Base-by-base conservation (phyloP, 1,284 basidiomycete species). In the Stereum hirsutum region DNA sequence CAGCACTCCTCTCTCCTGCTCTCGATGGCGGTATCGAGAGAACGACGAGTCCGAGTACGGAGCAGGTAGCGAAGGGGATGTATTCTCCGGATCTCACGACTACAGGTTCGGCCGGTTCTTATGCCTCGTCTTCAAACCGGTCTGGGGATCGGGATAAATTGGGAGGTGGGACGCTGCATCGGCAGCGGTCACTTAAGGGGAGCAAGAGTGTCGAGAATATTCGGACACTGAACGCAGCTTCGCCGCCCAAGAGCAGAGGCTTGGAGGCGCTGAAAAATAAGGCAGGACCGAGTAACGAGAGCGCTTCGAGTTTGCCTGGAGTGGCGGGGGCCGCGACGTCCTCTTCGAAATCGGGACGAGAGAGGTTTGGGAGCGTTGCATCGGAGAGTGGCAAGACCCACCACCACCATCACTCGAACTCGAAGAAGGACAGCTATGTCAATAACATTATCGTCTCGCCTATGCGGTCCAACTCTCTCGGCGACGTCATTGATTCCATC, bases 181-280 rank as follows among this genome's bases (percentile, higher is more conserved):
- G 49, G 57, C 51, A 35, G 49, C 64, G 26, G 53, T 66, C 48
- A 52, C 50, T 78, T 35, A 84, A 81, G 55, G 56, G 70, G 17
- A 78, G 74, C 57, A 73, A 74, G 50, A 87, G 84, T 50, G 75
- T 72, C 26, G 82, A 85, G 55, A 65, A 68, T 44, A 30, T 74
- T 15, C 58, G 47, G 49, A 36, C 41, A 50, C 6, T 54, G 50
- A 33, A 44, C 49, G 7, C 39, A 46, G 37, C 15, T 8, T 28
- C 36, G 39, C 51, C 57, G 20, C 57, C 61, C 31, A 64, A 65
- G 26, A 62, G 63, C 5, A 52, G 64, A 27, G 19, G 50, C 42
- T 38, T 49, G 6, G 50, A 59, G 20, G 39, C 43, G 7, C 27
- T 50, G 28, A 47, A 56, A 14, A 57, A 55, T n/a, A n/a, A n/a